A percentile compares a stretch with the other conserved stretches of the same genome.
Conservation (phyloP, 345 rosid genomes). For the Kandelia obovata region DNA sequence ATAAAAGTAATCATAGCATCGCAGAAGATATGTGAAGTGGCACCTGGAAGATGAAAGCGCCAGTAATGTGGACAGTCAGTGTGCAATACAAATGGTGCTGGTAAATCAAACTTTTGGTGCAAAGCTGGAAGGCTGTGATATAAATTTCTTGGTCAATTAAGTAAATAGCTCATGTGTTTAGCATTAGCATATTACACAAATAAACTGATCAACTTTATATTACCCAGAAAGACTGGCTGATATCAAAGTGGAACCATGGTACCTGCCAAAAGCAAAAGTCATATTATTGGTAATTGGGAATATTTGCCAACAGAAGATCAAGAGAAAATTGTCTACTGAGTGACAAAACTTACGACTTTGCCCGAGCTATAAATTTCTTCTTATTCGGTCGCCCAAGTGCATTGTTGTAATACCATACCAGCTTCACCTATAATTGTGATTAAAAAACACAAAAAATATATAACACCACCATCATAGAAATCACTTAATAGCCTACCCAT, state of each 20-base stretch:
- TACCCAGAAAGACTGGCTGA: conserved; percentile 99
- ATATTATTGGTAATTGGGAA: conserved; percentile 12
- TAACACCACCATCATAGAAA: background rate
- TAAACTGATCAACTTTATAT: background rate
- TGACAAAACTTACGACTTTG: conserved; percentile 47
- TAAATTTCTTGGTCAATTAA: conserved; percentile 11
- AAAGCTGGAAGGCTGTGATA: conserved; percentile 67
- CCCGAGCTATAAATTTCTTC: conserved; percentile 78
- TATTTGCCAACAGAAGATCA: conserved; percentile 6
- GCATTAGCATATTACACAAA: background rate
- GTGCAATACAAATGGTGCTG: conserved; percentile 88
- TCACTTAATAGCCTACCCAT: background rate
- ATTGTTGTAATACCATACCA: conserved; percentile 88
- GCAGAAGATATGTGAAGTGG: background rate
- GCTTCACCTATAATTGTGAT: conserved; percentile 58
- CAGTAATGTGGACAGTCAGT: conserved; percentile 99
- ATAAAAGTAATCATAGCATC: background rate
- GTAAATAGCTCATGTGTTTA: conserved; percentile 5
- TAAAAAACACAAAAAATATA: background rate
- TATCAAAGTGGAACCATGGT: conserved; percentile 90
- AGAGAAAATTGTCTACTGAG: background rate
- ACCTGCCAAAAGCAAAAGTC: conserved; percentile 41
- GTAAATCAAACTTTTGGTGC: conserved; percentile 93
- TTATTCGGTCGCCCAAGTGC: conserved; percentile 83
- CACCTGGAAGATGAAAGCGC: conserved; percentile 89